Evolutionary conservation across 164 flowering plant species (phyloP).

Genomic region (Vitis labrusca): DNA sequence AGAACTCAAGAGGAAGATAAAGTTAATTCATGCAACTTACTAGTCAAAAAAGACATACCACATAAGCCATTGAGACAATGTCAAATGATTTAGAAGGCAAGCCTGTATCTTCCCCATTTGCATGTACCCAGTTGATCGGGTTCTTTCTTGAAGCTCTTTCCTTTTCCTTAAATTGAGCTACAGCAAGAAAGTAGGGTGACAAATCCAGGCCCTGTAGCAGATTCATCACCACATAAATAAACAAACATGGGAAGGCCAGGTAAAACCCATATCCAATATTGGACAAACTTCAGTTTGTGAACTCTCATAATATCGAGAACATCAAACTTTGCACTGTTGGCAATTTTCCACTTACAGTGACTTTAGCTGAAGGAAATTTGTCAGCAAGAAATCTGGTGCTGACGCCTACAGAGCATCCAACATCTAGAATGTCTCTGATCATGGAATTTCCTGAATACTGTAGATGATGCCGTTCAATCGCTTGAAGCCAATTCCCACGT

Average conservation of each 20-base stretch:
- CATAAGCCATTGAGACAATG: constrained; percentile 52
- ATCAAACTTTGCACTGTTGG: neutral
- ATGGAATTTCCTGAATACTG: constrained; percentile 40
- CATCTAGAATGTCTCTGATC: constrained; percentile 53
- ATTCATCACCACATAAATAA: neutral
- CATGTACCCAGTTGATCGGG: constrained; percentile 61
- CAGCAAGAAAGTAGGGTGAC: constrained; percentile 78
- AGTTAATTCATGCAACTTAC: too few relatives aligned
- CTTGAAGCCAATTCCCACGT: constrained; percentile 66
- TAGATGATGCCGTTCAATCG: constrained; percentile 52
- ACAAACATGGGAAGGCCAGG: too few relatives aligned
- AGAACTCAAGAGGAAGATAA: neutral
- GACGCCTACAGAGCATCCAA: constrained; percentile 74
- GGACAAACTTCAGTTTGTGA: neutral
- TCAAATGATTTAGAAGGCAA: constrained; percentile 67
- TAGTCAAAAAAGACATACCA: constrained; percentile 37
- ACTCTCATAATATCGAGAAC: neutral
- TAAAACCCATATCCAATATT: neutral
- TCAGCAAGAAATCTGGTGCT: constrained; percentile 66
- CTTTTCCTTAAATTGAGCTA: constrained; percentile 64
- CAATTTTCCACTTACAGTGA: constrained; percentile 40
- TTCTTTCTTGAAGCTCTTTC: constrained; percentile 29
- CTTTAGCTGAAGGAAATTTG: constrained; percentile 55
- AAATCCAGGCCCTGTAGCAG: constrained; percentile 59
- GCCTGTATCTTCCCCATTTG: constrained; percentile 71